Base-by-base conservation (phyloP, 2,329 filamentous ascomycete genomes). In the Xylaria sp. region DNA sequence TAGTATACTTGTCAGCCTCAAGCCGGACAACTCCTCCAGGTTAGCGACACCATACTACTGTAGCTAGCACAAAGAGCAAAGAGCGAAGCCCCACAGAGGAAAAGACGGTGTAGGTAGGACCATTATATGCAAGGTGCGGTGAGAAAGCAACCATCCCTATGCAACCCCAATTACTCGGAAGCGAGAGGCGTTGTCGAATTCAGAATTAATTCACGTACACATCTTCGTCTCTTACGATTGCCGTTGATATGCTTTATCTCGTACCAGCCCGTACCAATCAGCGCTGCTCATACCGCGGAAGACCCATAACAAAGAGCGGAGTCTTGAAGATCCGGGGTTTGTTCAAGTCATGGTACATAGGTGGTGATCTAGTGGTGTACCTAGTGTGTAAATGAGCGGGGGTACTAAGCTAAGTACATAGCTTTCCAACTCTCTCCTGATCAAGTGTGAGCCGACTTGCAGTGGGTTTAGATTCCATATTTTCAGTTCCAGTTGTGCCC, bases 31-130 rank as follows among this genome's bases (percentile, higher is more conserved):
- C 60, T 63, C 35, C 60, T 63, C 35, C 13, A 44, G 8, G 40
- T 12, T 53, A 48, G 6, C 27, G 16, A 29, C 25, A 6, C n/a
- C n/a, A n/a, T n/a, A n/a, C 25, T 27, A 29, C 5, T 53, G 13
- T 29, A 27, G 63, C 47, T 58, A 47, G 32, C 27, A 59, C 40
- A 9, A 23, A 29, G 23, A 44, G n/a, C 13, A 32, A 35, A 35
- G 10, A 35, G 32, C 32, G 55, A 35, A 48, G 64, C 55, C 65
- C 68, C 65, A 66, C 68, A 65, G 25, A 54, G 53, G 47, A 70
- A 70, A 71, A 71, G 69, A 71, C 69, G 69, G 69, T 71, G 69
- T 69, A 54, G 63, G 37, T 6, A 63, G 55, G 50, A n/a, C 23
- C 13, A 60, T 60, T 47, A 55, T 55, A 27, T 50, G 42, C 64